A percentile compares a stretch with the other conserved stretches of the same genome.
These are phyloP conservation scores for Suillus clintonianus DNA, from an alignment of 768 basidiomycete species.

Conservation along the genomic window DNA sequence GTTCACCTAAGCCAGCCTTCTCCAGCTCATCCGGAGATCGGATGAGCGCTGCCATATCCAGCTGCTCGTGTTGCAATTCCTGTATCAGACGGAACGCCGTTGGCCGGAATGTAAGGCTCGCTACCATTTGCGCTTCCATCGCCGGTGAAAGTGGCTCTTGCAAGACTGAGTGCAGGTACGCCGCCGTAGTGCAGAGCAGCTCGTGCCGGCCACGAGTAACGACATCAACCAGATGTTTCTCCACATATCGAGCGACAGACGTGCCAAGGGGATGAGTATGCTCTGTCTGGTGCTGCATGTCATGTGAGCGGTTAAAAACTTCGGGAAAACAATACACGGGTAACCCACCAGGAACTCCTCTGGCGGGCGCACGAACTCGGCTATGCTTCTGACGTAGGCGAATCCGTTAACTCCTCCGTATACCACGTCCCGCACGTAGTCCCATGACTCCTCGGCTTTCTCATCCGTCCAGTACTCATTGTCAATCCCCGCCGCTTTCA, in stretches of 20 bases:
- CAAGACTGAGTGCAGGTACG: background rate
- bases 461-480: conserved; percentile 49
- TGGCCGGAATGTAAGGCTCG: conserved; percentile 1
- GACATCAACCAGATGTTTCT: conserved; percentile 39
- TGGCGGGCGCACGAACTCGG: conserved; percentile 59
- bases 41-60: conserved; percentile 48
- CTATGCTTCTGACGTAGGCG: conserved; percentile 76
- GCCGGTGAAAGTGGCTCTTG: background rate
- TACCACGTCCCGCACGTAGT: conserved; percentile 71
- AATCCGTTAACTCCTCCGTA: conserved; percentile 79
- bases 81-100: conserved; percentile 2
- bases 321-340: background rate
- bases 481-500: conserved; percentile 19
- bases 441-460: conserved; percentile 57
- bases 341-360: background rate
- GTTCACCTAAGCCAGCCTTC: conserved; percentile 13
- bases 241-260: conserved; percentile 42
- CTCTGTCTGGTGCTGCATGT: background rate
- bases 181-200: background rate
- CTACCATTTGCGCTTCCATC: conserved; percentile 2
- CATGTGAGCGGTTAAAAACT: background rate
- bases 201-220: conserved; percentile 43
- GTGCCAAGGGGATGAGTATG: conserved; percentile 25
- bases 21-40: conserved; percentile 42
- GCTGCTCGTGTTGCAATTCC: conserved; percentile 16